Evolutionary conservation across 2,329 filamentous ascomycete genomes (phyloP), one percentile per base, ranked within the genome.

Genomic region (Beauveria bassiana): DNA sequence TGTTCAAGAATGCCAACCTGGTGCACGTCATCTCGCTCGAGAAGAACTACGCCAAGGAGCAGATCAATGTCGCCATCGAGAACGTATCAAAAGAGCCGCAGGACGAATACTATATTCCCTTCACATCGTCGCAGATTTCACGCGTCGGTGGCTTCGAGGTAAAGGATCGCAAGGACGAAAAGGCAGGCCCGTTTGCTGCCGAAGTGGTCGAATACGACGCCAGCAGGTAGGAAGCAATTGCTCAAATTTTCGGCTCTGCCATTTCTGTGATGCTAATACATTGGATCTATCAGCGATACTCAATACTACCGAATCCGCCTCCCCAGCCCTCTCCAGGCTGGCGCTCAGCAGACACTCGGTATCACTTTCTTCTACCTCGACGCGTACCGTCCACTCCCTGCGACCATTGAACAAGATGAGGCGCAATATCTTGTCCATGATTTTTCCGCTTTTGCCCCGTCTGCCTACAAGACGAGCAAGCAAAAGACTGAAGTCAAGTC

Each of bases 401-500:
- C 89, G 3, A 77, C 85, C 59, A 93, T 99, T 71, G 79, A 82
- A n/a, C 95, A 99, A 74, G 82, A 86, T 51, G 91, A 92, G 57
- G 86, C 88, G 73, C 95, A 99, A 76, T 97, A 88, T 77, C 86
- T 99, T 59, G 81, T 85, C 61, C 92, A 96, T 79, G 81, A 86
- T 61, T 96, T 96, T 79, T 93, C 90, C 64, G 89, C 90, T 66
- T 96, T 96, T 76, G 84, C 82, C 52, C 88, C 87, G 18, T 96
- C 91, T 10, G 87, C 89, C 64, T 99, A 99, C 78, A 78, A 82
- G 20, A 97, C 92, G 16, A 74, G 84, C 69, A 96, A 96, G 79
- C 95, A 99, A 75, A 97, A 97, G 85, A 98, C 95, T 45, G 96
- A 98, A 76, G 77, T 99, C 76, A 97, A 97, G 79, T 87, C 96